Conservation (phyloP, 2,329 filamentous ascomycete species). For the Trichophyton benhamiae region DNA sequence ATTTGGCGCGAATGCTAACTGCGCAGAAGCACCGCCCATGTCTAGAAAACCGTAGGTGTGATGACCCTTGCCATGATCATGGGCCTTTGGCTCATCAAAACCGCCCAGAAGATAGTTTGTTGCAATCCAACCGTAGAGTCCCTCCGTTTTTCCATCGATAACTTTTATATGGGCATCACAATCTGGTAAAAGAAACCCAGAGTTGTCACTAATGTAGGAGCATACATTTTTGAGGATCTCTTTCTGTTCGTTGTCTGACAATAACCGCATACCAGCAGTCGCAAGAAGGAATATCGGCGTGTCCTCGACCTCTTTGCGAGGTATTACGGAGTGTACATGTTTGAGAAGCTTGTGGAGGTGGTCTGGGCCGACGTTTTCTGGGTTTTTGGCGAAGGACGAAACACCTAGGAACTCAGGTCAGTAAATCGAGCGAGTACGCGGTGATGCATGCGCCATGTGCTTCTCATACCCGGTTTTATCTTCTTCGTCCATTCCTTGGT, state of each 20-base stretch:
- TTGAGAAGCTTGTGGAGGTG: conserved; percentile 69
- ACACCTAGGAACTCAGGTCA: conserved; percentile 41
- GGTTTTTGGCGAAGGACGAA: conserved; percentile 72
- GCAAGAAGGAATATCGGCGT: conserved; percentile 93
- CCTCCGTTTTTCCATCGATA: conserved; percentile 90
- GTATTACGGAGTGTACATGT: conserved; percentile 69
- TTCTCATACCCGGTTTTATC: conserved; percentile 61
- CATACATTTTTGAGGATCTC: conserved; percentile 68
- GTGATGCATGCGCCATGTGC: neutral
- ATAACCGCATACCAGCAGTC: conserved; percentile 84
- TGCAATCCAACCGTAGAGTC: conserved; percentile 92
- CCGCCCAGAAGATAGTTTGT: conserved; percentile 89
- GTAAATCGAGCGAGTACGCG: neutral
- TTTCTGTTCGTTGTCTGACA: conserved; percentile 60
- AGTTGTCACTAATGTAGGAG: conserved; percentile 63
- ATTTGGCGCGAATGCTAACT: conserved; percentile 96
- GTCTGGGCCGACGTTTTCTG: conserved; percentile 63
- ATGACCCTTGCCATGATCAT: conserved; percentile 74
- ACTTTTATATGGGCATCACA: conserved; percentile 84
- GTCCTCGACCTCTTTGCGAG: conserved; percentile 59
- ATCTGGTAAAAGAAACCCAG: conserved; percentile 76
- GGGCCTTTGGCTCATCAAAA: conserved; percentile 63
- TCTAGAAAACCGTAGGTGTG: conserved; percentile 95
- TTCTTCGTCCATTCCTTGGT: conserved; percentile 86
- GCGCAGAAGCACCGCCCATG: conserved; percentile 95